These are phyloP conservation scores for Kuraishia molischiana DNA, from an alignment of 805 yeast genomes.

Conservation along the genomic window DNA sequence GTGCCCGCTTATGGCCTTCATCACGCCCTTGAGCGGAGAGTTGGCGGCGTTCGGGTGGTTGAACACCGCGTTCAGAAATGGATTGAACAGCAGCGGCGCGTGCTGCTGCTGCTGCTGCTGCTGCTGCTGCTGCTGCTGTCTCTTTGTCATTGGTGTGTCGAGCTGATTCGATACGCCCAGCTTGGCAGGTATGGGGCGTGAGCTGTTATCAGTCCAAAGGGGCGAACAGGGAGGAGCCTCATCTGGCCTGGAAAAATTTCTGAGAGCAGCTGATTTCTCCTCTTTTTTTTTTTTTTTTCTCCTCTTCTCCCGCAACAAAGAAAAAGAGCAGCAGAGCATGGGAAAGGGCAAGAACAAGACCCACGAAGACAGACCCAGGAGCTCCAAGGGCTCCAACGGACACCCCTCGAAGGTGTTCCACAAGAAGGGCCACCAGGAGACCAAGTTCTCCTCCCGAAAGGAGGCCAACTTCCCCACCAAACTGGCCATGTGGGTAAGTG, in stretches of 20 bases:
- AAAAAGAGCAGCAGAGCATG: constrained; percentile 21
- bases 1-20: constrained; percentile 27
- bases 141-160: no score
- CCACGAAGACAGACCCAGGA: constrained; percentile 25
- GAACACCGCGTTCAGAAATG: constrained; percentile 55
- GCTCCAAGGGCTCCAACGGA: constrained; percentile 39
- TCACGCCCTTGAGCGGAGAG: constrained; percentile 37
- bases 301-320: not conserved
- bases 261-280: no score
- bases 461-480: constrained; percentile 59
- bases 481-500: constrained; percentile 78
- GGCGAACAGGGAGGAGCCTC: no score
- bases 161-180: no score
- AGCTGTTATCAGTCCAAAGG: no score
- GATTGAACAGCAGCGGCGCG: constrained; percentile 49
- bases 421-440: constrained; percentile 23
- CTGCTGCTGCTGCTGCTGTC: no score
- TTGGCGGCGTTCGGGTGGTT: constrained; percentile 46
- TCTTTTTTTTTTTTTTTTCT: not conserved
- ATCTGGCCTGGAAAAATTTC: no score
- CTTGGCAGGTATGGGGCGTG: no score
- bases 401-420: constrained; percentile 47
- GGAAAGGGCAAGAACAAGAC: constrained; percentile 44
- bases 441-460: constrained; percentile 10
- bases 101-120: no score